Evolutionary conservation across 1,284 basidiomycete genomes (phyloP), one percentile per base, ranked within the genome.

Genomic region (Boletus semigastroideus): DNA sequence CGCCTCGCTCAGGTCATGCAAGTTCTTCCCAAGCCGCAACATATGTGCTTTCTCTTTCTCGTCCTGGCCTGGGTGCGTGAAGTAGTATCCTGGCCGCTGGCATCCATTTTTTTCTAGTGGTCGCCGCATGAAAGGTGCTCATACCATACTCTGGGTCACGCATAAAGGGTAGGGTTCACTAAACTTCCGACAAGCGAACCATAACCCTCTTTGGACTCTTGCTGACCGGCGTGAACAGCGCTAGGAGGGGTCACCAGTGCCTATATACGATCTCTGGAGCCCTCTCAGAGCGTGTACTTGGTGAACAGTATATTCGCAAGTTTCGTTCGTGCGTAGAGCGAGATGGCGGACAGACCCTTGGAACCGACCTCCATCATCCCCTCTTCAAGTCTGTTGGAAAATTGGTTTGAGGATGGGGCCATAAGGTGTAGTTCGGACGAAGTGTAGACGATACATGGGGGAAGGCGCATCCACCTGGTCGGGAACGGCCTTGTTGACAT

Each of bases 361-460:
- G 37, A 34, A 17, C 30, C 25, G 16, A 6, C 30, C 5, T 33
- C 42, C 30, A 9, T 47, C n/a, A 53, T 51, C 13, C 19, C 17
- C 14, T 47, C 34, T 28, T 27, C n/a, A n/a, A n/a, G n/a, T 22
- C 22, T 39, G 42, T 28, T 38, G 10, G 17, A 25, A 16, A 48
- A 52, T 8, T 52, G 27, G 42, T 38, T 7, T 20, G 40, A 54
- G 3, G 65, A 60, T 2, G 72, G 70, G 1, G 73, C 70, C 52
- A 68, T 58, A 30, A 64, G 59, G 59, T 77, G 75, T 51, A 77
- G 69, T 56, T 73, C 70, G 40, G 72, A 73, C 20, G 74, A 71
- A 46, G 77, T 64, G 52, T 66, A 70, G 43, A 78, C 66, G 63
- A 78, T 74, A 22, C 76, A n/a, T n/a, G n/a, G n/a, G n/a, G n/a